Conservation (phyloP, 352 stramenopile species). For the Saprolegnia diclina region DNA sequence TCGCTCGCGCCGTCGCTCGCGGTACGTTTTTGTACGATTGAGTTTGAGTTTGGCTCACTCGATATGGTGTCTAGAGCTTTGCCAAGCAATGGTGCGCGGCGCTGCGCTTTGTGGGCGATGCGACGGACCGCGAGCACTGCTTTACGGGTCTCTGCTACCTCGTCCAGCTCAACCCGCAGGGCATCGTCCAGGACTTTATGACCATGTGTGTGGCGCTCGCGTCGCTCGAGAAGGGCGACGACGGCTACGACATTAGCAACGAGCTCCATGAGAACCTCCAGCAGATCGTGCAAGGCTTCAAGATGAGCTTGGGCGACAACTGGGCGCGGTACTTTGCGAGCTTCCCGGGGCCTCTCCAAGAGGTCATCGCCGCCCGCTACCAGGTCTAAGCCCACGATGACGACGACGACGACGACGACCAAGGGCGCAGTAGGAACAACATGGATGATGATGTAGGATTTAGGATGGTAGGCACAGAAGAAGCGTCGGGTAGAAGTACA, state of each 20-base stretch:
- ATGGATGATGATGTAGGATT: neutral
- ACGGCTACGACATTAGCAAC: conserved; percentile 59
- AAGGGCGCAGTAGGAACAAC: conserved; percentile 11
- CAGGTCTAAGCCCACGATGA: conserved; percentile 47
- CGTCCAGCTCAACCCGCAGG: conserved; percentile 86
- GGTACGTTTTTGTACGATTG: conserved; percentile 3
- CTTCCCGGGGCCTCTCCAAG: conserved; percentile 72
- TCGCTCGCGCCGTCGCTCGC: conserved; percentile 65
- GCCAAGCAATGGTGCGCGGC: conserved; percentile 84
- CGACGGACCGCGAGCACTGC: conserved; percentile 85
- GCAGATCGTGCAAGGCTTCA: conserved; percentile 86
- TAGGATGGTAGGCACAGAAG: conserved; percentile 26
- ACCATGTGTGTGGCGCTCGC: conserved; percentile 86
- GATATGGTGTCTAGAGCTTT: conserved; percentile 47
- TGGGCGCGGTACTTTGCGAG: conserved; percentile 80
- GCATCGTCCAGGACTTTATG: conserved; percentile 85
- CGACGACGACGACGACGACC: conserved; percentile 27
- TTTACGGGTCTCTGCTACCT: conserved; percentile 88
- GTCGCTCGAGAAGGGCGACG: conserved; percentile 51
- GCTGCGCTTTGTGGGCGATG: conserved; percentile 74
- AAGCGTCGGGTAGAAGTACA: conserved; percentile 27
- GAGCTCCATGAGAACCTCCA: conserved; percentile 83
- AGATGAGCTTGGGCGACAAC: conserved; percentile 80
- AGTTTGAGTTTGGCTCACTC: neutral
- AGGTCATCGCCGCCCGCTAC: conserved; percentile 77